phyloP scores from a whole-genome alignment of 2,329 filamentous ascomycete genomes.

The Pseudocercospora macadamiae region DNA sequence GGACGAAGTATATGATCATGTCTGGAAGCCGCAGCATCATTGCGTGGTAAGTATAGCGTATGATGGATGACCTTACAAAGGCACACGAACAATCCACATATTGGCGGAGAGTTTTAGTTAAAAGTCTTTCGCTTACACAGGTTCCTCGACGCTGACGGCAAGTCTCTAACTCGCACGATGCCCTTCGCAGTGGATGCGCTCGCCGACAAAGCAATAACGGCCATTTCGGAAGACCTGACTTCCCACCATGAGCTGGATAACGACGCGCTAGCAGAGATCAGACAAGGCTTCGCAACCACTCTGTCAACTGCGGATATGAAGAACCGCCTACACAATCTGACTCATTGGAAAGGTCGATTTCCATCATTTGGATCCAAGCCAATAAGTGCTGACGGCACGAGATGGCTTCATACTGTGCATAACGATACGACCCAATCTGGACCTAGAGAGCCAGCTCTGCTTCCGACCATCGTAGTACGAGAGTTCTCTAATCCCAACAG shows the following conservation, averaged over 20 bases:
- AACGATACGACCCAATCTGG: slow-evolving; percentile 20
- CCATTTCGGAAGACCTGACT: slow-evolving; percentile 18
- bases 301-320: slow-evolving; percentile 16
- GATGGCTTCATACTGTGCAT: slow-evolving; percentile 13
- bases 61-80: no score
- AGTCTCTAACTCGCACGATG: slow-evolving; percentile 9
- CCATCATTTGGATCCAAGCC: slow-evolving; percentile 12
- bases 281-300: slow-evolving; percentile 6
- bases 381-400: slow-evolving; percentile 13
- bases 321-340: slow-evolving; percentile 10
- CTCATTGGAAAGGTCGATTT: slow-evolving; percentile 11
- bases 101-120: no score
- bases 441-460: slow-evolving; percentile 13
- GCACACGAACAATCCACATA: no score
- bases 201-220: slow-evolving; percentile 16
- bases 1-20: slow-evolving; percentile 14
- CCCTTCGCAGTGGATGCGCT: slow-evolving; percentile 19
- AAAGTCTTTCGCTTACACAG: no score
- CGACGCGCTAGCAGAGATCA: slow-evolving; percentile 8
- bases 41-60: no score
- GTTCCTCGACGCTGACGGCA: slow-evolving; percentile 16
- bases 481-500: neutral
- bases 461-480: slow-evolving; percentile 21
- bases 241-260: slow-evolving; percentile 17
- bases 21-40: slow-evolving; percentile 14